A percentile compares a stretch with the other conserved stretches of the same genome.
Conservation (phyloP, 2,329 filamentous ascomycete genomes). For the Fusarium sambucinum region DNA sequence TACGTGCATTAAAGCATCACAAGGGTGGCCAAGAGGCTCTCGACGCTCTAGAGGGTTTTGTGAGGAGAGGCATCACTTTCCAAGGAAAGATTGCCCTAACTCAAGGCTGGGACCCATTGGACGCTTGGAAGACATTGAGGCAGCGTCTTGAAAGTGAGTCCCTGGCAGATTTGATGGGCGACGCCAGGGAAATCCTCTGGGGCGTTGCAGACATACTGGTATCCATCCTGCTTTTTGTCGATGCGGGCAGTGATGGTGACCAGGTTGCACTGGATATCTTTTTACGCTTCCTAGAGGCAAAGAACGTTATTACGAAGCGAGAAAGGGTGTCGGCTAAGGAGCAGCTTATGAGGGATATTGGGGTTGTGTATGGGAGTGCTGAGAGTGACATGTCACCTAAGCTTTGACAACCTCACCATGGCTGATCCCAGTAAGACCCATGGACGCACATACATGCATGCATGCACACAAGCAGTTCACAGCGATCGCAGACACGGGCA, state of each 20-base stretch:
- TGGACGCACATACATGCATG: neutral
- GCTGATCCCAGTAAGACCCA: neutral
- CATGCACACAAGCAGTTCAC: neutral
- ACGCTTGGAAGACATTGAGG: slow-evolving; percentile 58
- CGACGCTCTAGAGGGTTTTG: slow-evolving; percentile 59
- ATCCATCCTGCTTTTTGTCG: slow-evolving; percentile 58
- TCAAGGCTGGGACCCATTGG: slow-evolving; percentile 48
- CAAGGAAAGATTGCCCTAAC: slow-evolving; percentile 44
- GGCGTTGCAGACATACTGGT: slow-evolving; percentile 59
- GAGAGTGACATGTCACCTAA: slow-evolving; percentile 31
- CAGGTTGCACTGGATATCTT: slow-evolving; percentile 56
- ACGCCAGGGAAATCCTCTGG: slow-evolving; percentile 61
- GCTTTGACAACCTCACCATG: slow-evolving; percentile 35
- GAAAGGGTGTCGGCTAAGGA: slow-evolving; percentile 40
- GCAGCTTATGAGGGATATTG: slow-evolving; percentile 50
- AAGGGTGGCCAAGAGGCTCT: slow-evolving; percentile 53
- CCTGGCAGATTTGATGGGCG: slow-evolving; percentile 57
- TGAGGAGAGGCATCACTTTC: slow-evolving; percentile 47
- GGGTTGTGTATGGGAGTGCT: slow-evolving; percentile 54
- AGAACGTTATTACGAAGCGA: slow-evolving; percentile 34
- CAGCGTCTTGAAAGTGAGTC: slow-evolving; percentile 51
- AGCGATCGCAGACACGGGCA: too few relatives aligned
- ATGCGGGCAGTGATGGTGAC: slow-evolving; percentile 55
- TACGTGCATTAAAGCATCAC: slow-evolving; percentile 62
- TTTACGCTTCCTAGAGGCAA: slow-evolving; percentile 54